Evolutionary conservation across 2,329 filamentous ascomycete species (phyloP).

Genomic region (Epichloe aotearoae): DNA sequence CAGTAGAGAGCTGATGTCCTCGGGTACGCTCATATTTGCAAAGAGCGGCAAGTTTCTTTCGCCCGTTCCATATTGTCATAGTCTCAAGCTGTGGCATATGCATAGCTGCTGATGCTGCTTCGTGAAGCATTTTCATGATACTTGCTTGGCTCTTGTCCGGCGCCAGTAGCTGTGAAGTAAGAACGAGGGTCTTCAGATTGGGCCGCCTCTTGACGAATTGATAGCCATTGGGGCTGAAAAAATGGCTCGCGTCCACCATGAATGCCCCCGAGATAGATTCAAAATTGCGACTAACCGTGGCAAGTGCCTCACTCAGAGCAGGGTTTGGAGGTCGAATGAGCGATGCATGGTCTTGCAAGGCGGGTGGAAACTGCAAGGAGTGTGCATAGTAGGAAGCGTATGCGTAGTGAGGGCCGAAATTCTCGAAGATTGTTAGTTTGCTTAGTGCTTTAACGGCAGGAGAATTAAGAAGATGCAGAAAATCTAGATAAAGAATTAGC

Average conservation of each 20-base stretch:
- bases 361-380: too few species aligned
- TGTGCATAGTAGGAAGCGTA: too few species aligned
- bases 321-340: background rate
- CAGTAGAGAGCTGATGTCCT: slow-evolving; percentile 8
- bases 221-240: background rate
- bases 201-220: background rate
- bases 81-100: slow-evolving; percentile 18
- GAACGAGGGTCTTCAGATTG: background rate
- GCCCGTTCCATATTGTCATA: slow-evolving; percentile 22
- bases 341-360: background rate
- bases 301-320: background rate
- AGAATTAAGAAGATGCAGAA: too few species aligned
- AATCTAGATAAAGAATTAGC: background rate
- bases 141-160: slow-evolving; percentile 5
- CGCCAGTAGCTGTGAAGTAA: background rate
- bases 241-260: background rate
- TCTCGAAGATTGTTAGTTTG: too few species aligned
- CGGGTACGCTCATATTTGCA: slow-evolving; percentile 12
- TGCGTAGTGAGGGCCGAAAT: too few species aligned
- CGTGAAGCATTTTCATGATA: slow-evolving; percentile 16
- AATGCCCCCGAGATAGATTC: background rate
- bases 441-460: too few species aligned
- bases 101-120: slow-evolving; percentile 12
- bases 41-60: slow-evolving; percentile 12
- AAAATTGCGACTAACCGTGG: background rate